Conservation (phyloP, 345 rosid species). For the Ailanthus altissimus region DNA sequence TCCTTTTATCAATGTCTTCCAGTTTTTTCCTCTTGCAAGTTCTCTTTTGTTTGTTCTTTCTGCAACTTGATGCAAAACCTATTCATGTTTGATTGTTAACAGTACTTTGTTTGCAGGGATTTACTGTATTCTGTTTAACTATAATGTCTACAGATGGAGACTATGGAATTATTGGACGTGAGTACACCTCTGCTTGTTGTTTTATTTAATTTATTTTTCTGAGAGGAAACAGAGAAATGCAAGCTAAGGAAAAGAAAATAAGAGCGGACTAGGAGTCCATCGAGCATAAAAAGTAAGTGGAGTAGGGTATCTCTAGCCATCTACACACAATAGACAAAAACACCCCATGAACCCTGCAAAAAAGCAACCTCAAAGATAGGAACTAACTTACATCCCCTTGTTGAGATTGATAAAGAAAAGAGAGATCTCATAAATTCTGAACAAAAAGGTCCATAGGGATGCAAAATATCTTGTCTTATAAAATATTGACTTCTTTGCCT, state of each 20-base stretch:
- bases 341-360: neutral
- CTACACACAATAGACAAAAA: neutral
- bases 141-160: slow-evolving; percentile 21
- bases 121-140: slow-evolving; percentile 31
- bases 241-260: neutral
- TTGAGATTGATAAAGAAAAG: neutral
- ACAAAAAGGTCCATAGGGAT: neutral
- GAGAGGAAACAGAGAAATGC: neutral
- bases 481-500: neutral
- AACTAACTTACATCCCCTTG: neutral
- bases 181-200: slow-evolving; percentile 10
- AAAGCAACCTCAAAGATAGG: too few relatives aligned
- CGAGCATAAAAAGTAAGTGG: neutral
- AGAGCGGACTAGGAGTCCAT: neutral
- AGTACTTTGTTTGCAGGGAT: slow-evolving; percentile 32
- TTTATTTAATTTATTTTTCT: neutral
- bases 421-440: neutral
- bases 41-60: neutral
- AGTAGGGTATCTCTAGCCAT: neutral
- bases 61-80: neutral
- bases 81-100: neutral
- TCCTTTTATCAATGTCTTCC: neutral
- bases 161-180: slow-evolving; percentile 41
- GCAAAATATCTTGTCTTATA: neutral
- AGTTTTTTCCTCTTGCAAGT: neutral